phyloP scores from a whole-genome alignment of 2,329 filamentous ascomycete genomes.

The Aspergillus ustus region DNA sequence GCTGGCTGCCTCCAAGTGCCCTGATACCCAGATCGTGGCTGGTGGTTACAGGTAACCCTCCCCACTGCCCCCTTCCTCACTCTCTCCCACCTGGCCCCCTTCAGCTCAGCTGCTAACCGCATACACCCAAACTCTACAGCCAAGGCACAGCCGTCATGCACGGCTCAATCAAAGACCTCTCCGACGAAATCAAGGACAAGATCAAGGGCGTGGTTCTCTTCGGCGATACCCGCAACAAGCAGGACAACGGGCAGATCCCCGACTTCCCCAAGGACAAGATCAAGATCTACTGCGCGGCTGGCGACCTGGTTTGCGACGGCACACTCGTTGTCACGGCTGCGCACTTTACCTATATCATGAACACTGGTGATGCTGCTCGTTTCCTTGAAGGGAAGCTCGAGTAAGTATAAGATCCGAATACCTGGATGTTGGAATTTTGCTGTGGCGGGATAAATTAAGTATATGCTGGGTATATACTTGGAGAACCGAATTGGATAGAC shows the following conservation, averaged over 20 bases:
- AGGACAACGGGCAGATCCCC: slow-evolving; percentile 46
- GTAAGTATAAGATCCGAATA: slow-evolving; percentile 18
- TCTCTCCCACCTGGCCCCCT: not conserved
- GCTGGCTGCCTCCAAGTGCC: slow-evolving; percentile 50
- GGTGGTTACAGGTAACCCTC: slow-evolving; percentile 44
- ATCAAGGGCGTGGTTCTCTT: slow-evolving; percentile 49
- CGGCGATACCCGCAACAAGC: slow-evolving; percentile 48
- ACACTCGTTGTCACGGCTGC: slow-evolving; percentile 46
- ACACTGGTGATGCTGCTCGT: slow-evolving; percentile 36
- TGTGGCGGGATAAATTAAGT: not conserved
- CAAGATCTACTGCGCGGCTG: slow-evolving; percentile 53
- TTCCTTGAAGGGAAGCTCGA: slow-evolving; percentile 21
- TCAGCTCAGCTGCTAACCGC: not conserved
- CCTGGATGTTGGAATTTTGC: not conserved
- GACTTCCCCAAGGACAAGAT: slow-evolving; percentile 49
- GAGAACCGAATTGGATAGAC: not conserved
- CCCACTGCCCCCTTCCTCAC: not conserved
- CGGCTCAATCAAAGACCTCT: slow-evolving; percentile 43
- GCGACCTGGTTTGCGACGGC: slow-evolving; percentile 56
- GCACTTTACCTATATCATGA: slow-evolving; percentile 43
- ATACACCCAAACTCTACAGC: slow-evolving; percentile 23
- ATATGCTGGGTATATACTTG: not conserved
- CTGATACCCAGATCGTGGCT: slow-evolving; percentile 49
- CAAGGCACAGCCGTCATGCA: slow-evolving; percentile 53
- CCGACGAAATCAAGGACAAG: slow-evolving; percentile 30